Evolutionary conservation across 495 filamentous ascomycete genomes (phyloP).

Genomic region (Pseudevernia furfuracea): DNA sequence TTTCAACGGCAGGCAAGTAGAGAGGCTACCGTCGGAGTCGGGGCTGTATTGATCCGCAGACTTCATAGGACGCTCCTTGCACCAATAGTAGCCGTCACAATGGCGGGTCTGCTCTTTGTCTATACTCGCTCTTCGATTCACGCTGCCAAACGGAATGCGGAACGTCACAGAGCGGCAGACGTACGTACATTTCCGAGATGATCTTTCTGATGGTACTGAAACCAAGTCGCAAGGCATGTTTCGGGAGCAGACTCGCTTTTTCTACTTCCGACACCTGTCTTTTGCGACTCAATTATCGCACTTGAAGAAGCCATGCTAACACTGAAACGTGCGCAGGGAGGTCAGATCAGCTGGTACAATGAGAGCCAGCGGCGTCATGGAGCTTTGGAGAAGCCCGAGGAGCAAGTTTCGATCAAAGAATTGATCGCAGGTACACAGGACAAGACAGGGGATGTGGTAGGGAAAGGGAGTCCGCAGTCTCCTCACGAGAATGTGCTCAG

Average conservation of each 20-base stretch:
- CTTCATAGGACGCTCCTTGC: slow-evolving; percentile 22
- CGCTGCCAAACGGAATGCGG: slow-evolving; percentile 34
- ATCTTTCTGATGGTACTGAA: too few relatives aligned
- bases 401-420: slow-evolving; percentile 6
- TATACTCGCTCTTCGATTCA: slow-evolving; percentile 45
- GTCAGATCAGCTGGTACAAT: slow-evolving; percentile 28
- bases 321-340: background rate
- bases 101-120: slow-evolving; percentile 42
- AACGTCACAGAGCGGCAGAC: slow-evolving; percentile 38
- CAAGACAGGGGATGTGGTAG: background rate
- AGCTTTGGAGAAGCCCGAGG: slow-evolving; percentile 29
- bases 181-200: too few relatives aligned
- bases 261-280: too few relatives aligned
- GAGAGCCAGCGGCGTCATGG: slow-evolving; percentile 40
- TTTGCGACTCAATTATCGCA: too few relatives aligned
- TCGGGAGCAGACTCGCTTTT: too few relatives aligned
- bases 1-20: slow-evolving; percentile 17
- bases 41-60: slow-evolving; percentile 4
- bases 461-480: background rate
- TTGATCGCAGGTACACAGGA: slow-evolving; percentile 7
- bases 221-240: too few relatives aligned
- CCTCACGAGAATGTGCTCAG: slow-evolving; percentile 17
- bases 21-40: background rate
- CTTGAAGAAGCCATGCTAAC: too few relatives aligned
- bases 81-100: slow-evolving; percentile 44